Evolutionary conservation across 2,329 filamentous ascomycete genomes (phyloP), one percentile per base, ranked within the genome.

Genomic region (Colletotrichum cuscutae): DNA sequence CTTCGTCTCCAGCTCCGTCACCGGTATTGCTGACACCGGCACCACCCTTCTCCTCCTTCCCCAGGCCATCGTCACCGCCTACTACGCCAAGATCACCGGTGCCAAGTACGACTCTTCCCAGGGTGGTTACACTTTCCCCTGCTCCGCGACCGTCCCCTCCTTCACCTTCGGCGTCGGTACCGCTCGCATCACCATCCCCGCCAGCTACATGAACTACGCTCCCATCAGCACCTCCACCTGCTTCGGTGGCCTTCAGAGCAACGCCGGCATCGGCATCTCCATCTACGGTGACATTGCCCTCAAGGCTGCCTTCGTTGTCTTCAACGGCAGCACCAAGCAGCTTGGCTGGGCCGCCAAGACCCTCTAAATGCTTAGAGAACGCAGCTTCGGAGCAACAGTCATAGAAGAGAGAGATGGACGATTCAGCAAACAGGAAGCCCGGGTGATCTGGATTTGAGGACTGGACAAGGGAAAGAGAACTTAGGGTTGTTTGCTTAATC

Each of bases 211-310:
- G 64, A 84, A 84, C 66, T 89, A 85, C 77, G 80, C 83, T 1
- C 77, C 81, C 46, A 80, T 85, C 62, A 82, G 76, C n/a, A 83
- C 85, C 74, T 73, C 66, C 24, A 83, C 65, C 46, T 92, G 90
- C 86, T 91, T 84, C 76, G 90, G 90, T 74, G 90, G 90, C 67
- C 86, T 92, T 64, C 90, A 92, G 84, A 81, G 71, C 61, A 71
- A 62, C 72, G 30, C 57, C 19, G 68, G 59, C 56, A 65, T 75
- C 6, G 71, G 63, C 9, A 82, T 90, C 78, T 86, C 83, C 76
- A 91, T 92, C 80, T 89, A 91, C 71, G 90, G 90, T 35, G 90
- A 92, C 76, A 84, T 90, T 74, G 90, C 91, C 83, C 84, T 92
- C 71, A 92, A 92, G 87, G 85, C 84, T 76, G 87, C 89, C 77